Base-by-base conservation (phyloP, 2,329 filamentous ascomycete species). In the Calonectria naviculata region DNA sequence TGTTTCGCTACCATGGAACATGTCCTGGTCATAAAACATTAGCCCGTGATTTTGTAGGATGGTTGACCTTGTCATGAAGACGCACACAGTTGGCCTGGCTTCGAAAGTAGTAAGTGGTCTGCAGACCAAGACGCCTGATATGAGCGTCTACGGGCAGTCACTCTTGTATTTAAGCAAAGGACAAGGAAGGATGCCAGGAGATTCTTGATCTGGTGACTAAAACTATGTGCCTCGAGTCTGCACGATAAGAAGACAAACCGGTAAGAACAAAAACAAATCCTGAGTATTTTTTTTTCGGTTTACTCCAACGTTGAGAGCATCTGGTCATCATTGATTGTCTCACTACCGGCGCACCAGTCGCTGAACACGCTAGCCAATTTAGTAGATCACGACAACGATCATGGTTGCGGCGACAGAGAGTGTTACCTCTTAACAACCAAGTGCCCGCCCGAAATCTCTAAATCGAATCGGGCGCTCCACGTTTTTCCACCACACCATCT, bases 281-380 rank as follows among this genome's bases (percentile, higher is more conserved):
- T 36, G 10, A 36, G 4, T 3, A 36, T 13, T 13, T 12, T 36
- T 36, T 36, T 36, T 36, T 9, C 34, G 6, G 15, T n/a, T n/a
- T n/a, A n/a, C n/a, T n/a, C n/a, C n/a, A n/a, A 63, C 13, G 41
- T 46, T 10, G 26, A 36, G 41, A 36, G 28, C 41, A 46, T 61
- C 26, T 29, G 26, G 38, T 19, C 38, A n/a, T n/a, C n/a, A n/a
- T 60, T 17, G 12, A 41, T 12, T 42, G 36, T 42, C 54, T 60
- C 21, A 38, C 38, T n/a, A n/a, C 38, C n/a, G 38, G 38, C 34
- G 34, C n/a, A 46, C 42, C 21, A 12, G 26, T 61, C 24, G n/a
- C 46, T 17, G 29, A 38, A 44, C 46, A 36, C 46, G 62, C 62
- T 65, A 65, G 52, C 44, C 62, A 41, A 29, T 42, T 49, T 46